Base-by-base conservation (phyloP, 106 monocot genomes). In the Acorus calamus region DNA sequence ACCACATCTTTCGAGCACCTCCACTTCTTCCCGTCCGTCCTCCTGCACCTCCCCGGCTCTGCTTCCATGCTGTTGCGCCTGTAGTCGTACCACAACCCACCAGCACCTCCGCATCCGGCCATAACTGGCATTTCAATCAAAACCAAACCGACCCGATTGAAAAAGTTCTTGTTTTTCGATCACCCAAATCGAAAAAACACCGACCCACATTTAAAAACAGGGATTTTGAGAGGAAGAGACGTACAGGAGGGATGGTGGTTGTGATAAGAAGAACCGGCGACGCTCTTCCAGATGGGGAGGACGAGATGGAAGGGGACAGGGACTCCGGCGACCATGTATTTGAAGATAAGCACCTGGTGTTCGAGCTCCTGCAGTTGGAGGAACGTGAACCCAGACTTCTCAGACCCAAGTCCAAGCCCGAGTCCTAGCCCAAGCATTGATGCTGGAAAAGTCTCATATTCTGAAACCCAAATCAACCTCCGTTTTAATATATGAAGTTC, bases 1-100 rank as follows among this genome's bases (percentile, higher is more conserved):
- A 87, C 81, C 4, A 75, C 87, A 45, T 81, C 84, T 11, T 77
- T 76, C 45, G 87, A 77, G 77, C 92, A 92, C 50, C 87, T 61
- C 87, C 87, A 87, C 69, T 87, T 87, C 87, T 87, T 87, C 14
- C 87, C 87, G 52, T 87, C 87, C 2, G 87, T 87, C 47, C 87
- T 71, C 12, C 87, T 66, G 80, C 87, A 87, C 59, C 92, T 65
- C 28, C 87, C 87, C 2, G 92, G 92, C 73, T 92, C 92, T 41
- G 92, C 81, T 69, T 92, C 92, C 80, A 84, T 61, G 70, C 73
- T 75, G 66, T 75, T 83, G 28, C 28, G 0, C 64, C 78, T 74
- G 64, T 80, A 82, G 68, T 85, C 83, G 56, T 78, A 76, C 74
- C 79, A 81, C 66, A 81, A 56, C 57, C 66, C 48, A 86, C 86